A percentile compares a stretch with the other conserved stretches of the same genome.
phyloP scores from a whole-genome alignment of 352 stramenopile genomes.

The Plasmopara halstedii region DNA sequence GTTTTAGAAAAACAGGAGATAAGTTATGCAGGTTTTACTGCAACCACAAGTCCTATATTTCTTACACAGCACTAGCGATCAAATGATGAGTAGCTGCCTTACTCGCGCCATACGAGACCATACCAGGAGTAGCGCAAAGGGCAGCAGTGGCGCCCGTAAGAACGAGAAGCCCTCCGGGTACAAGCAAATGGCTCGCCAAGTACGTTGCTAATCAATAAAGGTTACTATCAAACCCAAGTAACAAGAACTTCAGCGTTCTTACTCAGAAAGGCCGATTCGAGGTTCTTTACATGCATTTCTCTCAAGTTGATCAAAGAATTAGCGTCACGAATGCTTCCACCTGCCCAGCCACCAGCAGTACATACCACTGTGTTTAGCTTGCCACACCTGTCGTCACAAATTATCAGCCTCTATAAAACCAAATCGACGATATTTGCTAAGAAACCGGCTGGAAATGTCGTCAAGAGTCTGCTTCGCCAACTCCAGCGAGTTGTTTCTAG shows the following conservation, averaged over 20 bases:
- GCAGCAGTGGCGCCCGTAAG: constrained; percentile 79
- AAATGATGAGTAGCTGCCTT: constrained; percentile 88
- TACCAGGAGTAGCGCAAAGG: constrained; percentile 63
- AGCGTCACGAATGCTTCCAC: constrained; percentile 58
- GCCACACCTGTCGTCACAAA: constrained; percentile 24
- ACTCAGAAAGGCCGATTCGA: constrained; percentile 71
- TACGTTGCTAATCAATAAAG: constrained; percentile 51
- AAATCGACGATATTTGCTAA: neutral
- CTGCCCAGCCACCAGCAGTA: constrained; percentile 71
- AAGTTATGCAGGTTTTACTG: too few species aligned
- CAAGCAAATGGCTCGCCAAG: constrained; percentile 60
- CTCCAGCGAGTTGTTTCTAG: constrained; percentile 35
- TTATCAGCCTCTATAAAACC: neutral
- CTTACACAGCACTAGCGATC: constrained; percentile 76
- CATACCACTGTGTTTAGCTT: constrained; percentile 74
- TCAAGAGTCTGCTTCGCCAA: constrained; percentile 48
- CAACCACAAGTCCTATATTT: constrained; percentile 1
- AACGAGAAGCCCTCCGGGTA: constrained; percentile 61
- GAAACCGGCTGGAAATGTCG: constrained; percentile 34
- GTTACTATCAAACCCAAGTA: neutral
- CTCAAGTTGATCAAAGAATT: constrained; percentile 55
- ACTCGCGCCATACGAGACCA: constrained; percentile 85
- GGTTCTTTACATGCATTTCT: constrained; percentile 75
- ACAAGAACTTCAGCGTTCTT: neutral
- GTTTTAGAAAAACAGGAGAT: too few species aligned